phyloP scores from a whole-genome alignment of 2,329 filamentous ascomycete genomes.

The Alternaria sp. region DNA sequence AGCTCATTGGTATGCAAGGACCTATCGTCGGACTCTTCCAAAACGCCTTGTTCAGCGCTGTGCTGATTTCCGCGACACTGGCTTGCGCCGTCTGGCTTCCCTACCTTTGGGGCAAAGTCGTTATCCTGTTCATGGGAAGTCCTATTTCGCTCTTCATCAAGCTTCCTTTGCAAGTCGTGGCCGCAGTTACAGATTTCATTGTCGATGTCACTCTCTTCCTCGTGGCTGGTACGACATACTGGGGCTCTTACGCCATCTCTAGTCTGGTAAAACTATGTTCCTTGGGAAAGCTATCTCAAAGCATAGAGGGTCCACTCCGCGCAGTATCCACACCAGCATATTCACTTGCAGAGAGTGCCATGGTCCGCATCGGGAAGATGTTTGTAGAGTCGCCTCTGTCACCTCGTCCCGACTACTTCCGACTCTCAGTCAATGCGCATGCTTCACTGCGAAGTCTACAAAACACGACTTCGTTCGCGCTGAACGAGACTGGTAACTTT shows the following conservation, averaged over 20 bases:
- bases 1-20: conserved; percentile 95
- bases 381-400: conserved; percentile 38
- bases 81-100: conserved; percentile 87
- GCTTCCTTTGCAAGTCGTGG: conserved; percentile 76
- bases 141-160: conserved; percentile 73
- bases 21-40: conserved; percentile 90
- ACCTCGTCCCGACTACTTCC: conserved; percentile 45
- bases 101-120: conserved; percentile 88
- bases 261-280: conserved; percentile 32
- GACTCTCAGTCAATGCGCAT: conserved; percentile 50
- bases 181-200: conserved; percentile 77
- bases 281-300: conserved; percentile 27
- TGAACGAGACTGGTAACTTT: conserved; percentile 43
- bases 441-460: conserved; percentile 50
- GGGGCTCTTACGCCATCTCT: conserved; percentile 43
- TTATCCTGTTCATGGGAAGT: conserved; percentile 80
- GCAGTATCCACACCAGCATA: conserved; percentile 41
- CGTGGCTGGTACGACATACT: conserved; percentile 62
- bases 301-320: conserved; percentile 29
- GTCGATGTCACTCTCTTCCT: conserved; percentile 78
- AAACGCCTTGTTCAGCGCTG: conserved; percentile 92
- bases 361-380: conserved; percentile 47
- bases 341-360: conserved; percentile 47
- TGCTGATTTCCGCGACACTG: conserved; percentile 85
- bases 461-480: conserved; percentile 44